A percentile compares a stretch with the other conserved stretches of the same genome.
Conservation (phyloP, 2,329 filamentous ascomycete genomes). For the Hypoxylon sp. region DNA sequence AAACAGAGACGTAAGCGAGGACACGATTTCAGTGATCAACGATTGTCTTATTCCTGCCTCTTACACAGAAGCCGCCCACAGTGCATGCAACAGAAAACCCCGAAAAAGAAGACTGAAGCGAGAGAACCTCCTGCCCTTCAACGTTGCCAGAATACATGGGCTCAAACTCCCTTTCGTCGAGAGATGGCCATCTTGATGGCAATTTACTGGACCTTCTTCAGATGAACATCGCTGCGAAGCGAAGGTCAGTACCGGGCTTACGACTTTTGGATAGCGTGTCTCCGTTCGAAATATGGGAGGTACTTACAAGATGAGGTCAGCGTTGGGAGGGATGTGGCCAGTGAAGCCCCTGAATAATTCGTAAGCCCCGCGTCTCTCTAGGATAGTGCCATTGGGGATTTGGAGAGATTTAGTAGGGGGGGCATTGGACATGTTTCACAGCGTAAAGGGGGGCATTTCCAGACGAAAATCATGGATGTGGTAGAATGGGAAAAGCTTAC, state of each 20-base stretch:
- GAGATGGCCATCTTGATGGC: slow-evolving; percentile 1
- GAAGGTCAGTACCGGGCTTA: slow-evolving; percentile 16
- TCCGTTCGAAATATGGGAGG: not conserved
- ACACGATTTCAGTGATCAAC: slow-evolving; percentile 36
- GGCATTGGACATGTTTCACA: slow-evolving; percentile 15
- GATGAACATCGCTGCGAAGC: slow-evolving; percentile 46
- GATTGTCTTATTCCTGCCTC: slow-evolving; percentile 41
- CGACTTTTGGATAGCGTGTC: slow-evolving; percentile 2
- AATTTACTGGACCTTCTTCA: slow-evolving; percentile 48
- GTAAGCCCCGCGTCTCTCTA: slow-evolving; percentile 28
- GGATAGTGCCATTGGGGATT: slow-evolving; percentile 1
- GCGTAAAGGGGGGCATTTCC: not conserved
- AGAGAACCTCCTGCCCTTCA: slow-evolving; percentile 34
- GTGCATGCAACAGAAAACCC: slow-evolving; percentile 30
- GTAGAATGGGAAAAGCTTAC: slow-evolving; percentile 43
- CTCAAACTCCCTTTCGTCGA: slow-evolving; percentile 12
- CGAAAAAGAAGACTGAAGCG: slow-evolving; percentile 26
- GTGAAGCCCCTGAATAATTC: slow-evolving; percentile 44
- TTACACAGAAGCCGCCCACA: slow-evolving; percentile 33
- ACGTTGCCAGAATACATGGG: slow-evolving; percentile 19
- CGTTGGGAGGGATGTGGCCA: slow-evolving; percentile 50
- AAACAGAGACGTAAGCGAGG: slow-evolving; percentile 27
- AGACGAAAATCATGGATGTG: slow-evolving; percentile 1
- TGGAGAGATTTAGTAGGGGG: slow-evolving; percentile 8
- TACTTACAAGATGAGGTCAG: slow-evolving; percentile 53